Evolutionary conservation across 1,139 yeast genomes (phyloP).

Genomic region (Pichia sp.): DNA sequence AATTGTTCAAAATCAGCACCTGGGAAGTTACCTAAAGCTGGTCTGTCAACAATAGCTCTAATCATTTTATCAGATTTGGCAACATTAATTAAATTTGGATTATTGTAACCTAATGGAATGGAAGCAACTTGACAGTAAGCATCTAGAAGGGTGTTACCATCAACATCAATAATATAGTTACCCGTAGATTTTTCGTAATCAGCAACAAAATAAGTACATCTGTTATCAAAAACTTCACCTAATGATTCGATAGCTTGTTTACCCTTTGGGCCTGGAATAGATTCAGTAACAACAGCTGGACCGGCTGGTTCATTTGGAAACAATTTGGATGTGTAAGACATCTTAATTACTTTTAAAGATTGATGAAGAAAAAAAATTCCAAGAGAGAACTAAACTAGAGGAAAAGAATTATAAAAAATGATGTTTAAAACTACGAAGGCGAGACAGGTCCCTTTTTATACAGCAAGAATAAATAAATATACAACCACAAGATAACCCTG

Average conservation of each 20-base stretch:
- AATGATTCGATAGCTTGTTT: constrained; percentile 40
- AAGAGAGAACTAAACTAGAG: no score
- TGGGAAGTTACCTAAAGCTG: constrained; percentile 75
- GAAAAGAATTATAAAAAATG: no score
- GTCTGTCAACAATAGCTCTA: constrained; percentile 65
- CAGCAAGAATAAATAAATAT: no score
- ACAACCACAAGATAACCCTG: no score
- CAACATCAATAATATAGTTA: constrained; percentile 66
- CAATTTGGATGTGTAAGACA: constrained; percentile 29
- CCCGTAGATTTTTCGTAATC: constrained; percentile 66
- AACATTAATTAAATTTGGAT: constrained; percentile 57
- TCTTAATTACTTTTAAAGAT: no score
- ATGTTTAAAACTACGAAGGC: no score
- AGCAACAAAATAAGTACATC: constrained; percentile 62
- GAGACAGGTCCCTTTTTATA: no score
- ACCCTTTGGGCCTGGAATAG: constrained; percentile 62
- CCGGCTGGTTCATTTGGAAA: constrained; percentile 59
- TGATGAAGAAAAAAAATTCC: background rate
- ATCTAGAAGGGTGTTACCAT: constrained; percentile 62
- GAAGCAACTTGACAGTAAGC: constrained; percentile 77
- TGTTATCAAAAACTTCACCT: constrained; percentile 52
- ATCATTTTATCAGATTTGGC: constrained; percentile 63
- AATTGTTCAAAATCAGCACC: constrained; percentile 52
- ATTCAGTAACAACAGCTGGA: constrained; percentile 46
- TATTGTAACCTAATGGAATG: constrained; percentile 73